Evolutionary conservation across 2,329 filamentous ascomycete genomes (phyloP).

Genomic region (Drechslerella dactyloides): DNA sequence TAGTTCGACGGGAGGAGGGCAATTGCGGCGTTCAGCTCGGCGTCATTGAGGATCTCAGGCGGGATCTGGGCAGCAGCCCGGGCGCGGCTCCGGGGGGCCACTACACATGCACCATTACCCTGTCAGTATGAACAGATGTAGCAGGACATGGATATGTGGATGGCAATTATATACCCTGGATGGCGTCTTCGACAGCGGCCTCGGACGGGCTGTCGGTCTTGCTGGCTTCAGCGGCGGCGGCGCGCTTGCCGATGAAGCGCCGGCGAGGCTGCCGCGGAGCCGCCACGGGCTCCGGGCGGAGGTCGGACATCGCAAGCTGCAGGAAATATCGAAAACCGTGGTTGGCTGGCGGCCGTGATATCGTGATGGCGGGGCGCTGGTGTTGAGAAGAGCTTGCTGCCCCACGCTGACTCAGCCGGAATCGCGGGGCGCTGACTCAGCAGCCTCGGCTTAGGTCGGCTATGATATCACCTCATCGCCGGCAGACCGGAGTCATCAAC

Average conservation of each 20-base stretch:
- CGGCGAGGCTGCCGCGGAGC: constrained; percentile 78
- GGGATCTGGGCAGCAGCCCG: constrained; percentile 91
- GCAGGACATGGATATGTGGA: constrained; percentile 54
- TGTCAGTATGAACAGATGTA: not conserved
- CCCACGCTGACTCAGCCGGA: not conserved
- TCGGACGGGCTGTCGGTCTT: constrained; percentile 58
- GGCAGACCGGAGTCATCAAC: not conserved
- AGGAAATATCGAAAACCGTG: not conserved
- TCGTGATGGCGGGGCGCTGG: not conserved
- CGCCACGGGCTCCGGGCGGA: constrained; percentile 58
- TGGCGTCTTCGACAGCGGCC: constrained; percentile 62
- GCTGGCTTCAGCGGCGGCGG: constrained; percentile 67
- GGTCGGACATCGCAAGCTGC: constrained; percentile 9
- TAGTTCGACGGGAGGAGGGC: constrained; percentile 91
- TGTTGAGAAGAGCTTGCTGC: not conserved
- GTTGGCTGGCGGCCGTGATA: not conserved
- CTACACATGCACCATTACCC: constrained; percentile 12
- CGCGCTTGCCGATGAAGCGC: constrained; percentile 83
- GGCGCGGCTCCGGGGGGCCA: constrained; percentile 71
- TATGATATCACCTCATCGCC: constrained; percentile 3
- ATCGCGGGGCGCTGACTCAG: not conserved
- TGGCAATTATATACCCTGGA: constrained; percentile 73
- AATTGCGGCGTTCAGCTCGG: constrained; percentile 85
- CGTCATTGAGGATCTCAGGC: constrained; percentile 80
- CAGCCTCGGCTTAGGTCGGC: not conserved